Percentiles rank a stretch among this genome's conserved stretches.
Evolutionary conservation across 73 alveolate genomes (phyloP).

Genomic region (Stentor roeselii): DNA sequence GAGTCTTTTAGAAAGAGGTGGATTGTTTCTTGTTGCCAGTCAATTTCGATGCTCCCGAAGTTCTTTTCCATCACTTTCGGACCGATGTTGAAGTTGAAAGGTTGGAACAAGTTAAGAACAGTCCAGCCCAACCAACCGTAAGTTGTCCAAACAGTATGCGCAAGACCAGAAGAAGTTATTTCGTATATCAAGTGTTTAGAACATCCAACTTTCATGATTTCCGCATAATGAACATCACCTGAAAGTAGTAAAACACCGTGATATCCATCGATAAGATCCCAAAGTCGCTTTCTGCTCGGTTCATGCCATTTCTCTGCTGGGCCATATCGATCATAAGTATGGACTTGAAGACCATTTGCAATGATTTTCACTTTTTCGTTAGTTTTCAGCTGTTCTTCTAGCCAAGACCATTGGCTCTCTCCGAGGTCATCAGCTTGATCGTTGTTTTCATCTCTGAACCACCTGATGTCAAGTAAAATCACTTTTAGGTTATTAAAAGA

Average conservation of each 20-base stretch:
- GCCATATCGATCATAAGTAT: constrained; percentile 7
- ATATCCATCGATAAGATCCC: neutral
- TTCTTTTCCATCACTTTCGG: neutral
- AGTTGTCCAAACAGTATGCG: constrained; percentile 11
- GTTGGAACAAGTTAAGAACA: neutral
- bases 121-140: neutral
- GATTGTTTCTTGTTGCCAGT: neutral
- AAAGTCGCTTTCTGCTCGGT: neutral
- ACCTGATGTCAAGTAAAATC: constrained; percentile 23
- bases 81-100: neutral
- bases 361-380: neutral
- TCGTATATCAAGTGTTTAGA: neutral
- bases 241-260: constrained; percentile 7
- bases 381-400: neutral
- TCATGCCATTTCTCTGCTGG: constrained; percentile 31
- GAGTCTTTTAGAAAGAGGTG: neutral
- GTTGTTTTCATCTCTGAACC: constrained; percentile 7
- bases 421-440: constrained; percentile 29
- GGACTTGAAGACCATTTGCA: constrained; percentile 21
- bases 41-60: constrained; percentile 5
- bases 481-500: neutral
- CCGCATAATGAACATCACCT: constrained; percentile 28
- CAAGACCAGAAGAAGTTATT: constrained; percentile 22
- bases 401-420: constrained; percentile 26
- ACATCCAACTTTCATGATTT: neutral